Evolutionary conservation across 2,329 filamentous ascomycete species (phyloP).

Genomic region (Aureobasidium zeae): DNA sequence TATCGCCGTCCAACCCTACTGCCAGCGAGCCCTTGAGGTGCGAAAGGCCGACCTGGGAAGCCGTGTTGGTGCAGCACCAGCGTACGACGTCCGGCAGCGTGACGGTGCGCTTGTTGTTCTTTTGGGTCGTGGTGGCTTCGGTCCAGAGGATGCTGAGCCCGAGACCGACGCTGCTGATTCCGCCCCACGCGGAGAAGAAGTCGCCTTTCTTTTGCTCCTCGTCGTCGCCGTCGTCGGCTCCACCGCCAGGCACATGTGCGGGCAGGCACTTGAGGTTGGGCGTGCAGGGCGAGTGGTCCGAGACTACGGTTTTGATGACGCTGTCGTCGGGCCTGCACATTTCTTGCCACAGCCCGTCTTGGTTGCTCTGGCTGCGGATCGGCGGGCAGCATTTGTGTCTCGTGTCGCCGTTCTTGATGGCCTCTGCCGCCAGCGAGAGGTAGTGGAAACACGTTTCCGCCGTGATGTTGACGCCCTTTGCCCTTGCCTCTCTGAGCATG

Average conservation of each 20-base stretch:
- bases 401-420: conserved; percentile 75
- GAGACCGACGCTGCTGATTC: conserved; percentile 86
- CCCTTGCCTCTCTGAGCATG: conserved; percentile 52
- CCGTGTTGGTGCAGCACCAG: conserved; percentile 79
- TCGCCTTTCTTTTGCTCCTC: conserved; percentile 52
- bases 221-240: conserved; percentile 26
- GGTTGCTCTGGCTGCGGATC: conserved; percentile 72
- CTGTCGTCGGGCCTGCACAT: conserved; percentile 55
- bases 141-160: conserved; percentile 88
- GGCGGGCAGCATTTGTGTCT: conserved; percentile 93
- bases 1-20: conserved; percentile 78
- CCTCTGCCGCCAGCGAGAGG: conserved; percentile 72
- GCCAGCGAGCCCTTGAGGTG: conserved; percentile 72
- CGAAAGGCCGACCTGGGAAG: conserved; percentile 75
- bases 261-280: conserved; percentile 87
- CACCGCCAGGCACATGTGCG: conserved; percentile 48
- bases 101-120: too few species aligned
- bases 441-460: conserved; percentile 97
- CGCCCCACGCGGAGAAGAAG: conserved; percentile 95
- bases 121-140: conserved; percentile 45
- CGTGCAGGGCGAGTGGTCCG: conserved; percentile 93
- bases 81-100: conserved; percentile 69
- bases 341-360: conserved; percentile 80
- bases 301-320: conserved; percentile 85
- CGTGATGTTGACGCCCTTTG: conserved; percentile 70